Percentiles rank a stretch among this genome's conserved stretches.
These are phyloP conservation scores for Pisolithus albus DNA, from an alignment of 768 basidiomycete genomes.

Conservation along the genomic window DNA sequence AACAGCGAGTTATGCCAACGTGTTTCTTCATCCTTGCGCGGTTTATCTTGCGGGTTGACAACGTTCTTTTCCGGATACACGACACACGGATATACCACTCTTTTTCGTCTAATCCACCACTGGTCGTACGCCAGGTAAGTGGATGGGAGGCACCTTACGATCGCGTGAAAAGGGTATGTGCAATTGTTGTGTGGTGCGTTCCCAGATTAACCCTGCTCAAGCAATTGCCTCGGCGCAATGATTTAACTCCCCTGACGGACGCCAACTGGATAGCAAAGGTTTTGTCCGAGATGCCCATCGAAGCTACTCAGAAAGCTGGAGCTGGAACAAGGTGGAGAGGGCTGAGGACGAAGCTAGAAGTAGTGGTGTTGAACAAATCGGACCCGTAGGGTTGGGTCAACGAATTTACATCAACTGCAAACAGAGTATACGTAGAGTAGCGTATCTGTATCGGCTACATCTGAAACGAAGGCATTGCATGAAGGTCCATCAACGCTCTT, in stretches of 20 bases:
- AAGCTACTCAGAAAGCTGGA: constrained; percentile 51
- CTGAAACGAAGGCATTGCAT: background rate
- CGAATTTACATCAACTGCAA: no score
- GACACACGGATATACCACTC: constrained; percentile 91
- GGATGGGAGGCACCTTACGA: constrained; percentile 93
- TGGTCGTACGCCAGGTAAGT: constrained; percentile 70
- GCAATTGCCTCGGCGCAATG: constrained; percentile 67
- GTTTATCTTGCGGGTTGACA: constrained; percentile 91
- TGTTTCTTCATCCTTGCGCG: constrained; percentile 87
- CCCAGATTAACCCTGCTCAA: constrained; percentile 19
- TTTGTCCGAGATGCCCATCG: constrained; percentile 54
- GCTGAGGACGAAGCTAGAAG: constrained; percentile 57
- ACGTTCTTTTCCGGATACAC: constrained; percentile 83
- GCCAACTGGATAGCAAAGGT: constrained; percentile 73
- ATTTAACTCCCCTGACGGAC: constrained; percentile 85
- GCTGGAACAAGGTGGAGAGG: constrained; percentile 84
- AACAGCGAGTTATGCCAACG: constrained; percentile 92
- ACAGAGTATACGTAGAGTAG: no score
- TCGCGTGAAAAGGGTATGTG: constrained; percentile 63
- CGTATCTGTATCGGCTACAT: background rate
- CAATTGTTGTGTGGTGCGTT: background rate
- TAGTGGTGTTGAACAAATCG: constrained; percentile 31
- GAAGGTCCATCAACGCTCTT: background rate
- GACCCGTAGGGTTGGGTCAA: background rate
- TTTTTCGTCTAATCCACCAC: constrained; percentile 52